Percentiles rank a stretch among this genome's conserved stretches.
Evolutionary conservation across 768 basidiomycete genomes (phyloP).

Genomic region (Obba rivulosa): DNA sequence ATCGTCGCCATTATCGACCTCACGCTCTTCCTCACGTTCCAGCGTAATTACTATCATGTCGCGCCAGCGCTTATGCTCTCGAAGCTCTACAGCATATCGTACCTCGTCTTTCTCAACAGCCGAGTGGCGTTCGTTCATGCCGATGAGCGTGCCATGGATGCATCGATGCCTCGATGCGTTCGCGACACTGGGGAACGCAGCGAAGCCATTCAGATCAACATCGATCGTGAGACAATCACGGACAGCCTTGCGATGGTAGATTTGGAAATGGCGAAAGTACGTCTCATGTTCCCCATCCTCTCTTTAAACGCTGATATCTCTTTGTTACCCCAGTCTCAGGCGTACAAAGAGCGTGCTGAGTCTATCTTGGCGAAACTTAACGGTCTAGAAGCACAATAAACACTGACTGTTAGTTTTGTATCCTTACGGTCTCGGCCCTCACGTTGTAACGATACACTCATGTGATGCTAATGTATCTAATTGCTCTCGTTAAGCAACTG

Average conservation of each 20-base stretch:
- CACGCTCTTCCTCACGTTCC: not conserved
- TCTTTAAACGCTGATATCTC: no score
- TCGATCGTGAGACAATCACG: not conserved
- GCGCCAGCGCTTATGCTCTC: slow-evolving; percentile 4
- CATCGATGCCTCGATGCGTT: no score
- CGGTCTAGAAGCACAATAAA: no score
- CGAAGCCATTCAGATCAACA: not conserved
- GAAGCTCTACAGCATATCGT: slow-evolving; percentile 8
- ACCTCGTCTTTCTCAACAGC: slow-evolving; percentile 7
- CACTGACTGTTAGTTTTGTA: no score
- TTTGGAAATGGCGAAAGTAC: not conserved
- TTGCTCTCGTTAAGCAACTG: no score
- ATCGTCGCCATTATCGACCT: slow-evolving; percentile 1
- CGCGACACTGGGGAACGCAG: no score
- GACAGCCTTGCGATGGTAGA: not conserved
- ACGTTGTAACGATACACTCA: no score
- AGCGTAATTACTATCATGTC: not conserved
- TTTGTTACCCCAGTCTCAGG: no score
- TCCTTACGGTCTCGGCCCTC: no score
- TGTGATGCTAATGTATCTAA: no score
- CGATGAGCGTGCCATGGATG: not conserved
- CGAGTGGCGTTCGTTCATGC: not conserved
- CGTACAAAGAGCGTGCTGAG: no score
- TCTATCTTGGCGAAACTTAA: no score
- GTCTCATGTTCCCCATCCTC: not conserved